Conservation (phyloP, 345 rosid genomes). For the Eucalyptus victrix region DNA sequence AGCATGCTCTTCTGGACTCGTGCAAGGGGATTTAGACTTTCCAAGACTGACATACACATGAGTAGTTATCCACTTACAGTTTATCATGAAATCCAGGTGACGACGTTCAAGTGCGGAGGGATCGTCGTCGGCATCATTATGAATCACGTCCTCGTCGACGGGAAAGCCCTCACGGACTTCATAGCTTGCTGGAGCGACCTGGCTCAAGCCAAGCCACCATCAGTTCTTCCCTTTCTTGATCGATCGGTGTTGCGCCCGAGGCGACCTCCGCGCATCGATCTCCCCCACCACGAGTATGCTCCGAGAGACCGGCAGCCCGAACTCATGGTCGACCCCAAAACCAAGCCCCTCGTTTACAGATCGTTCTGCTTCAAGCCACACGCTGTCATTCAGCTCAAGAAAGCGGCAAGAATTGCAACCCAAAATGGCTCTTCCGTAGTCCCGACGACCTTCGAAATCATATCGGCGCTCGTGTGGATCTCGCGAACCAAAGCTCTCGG, state of each 20-base stretch:
- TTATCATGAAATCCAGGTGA: not conserved
- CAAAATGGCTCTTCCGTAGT: not conserved
- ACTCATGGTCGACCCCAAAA: not conserved
- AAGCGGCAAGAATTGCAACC: not conserved
- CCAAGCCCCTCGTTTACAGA: not conserved
- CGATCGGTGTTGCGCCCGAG: not conserved
- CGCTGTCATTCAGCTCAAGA: not conserved
- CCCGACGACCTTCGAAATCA: not conserved
- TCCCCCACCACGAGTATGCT: not conserved
- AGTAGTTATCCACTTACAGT: not conserved
- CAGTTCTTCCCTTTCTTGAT: not conserved
- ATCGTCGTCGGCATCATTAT: not conserved
- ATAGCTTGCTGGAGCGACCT: not conserved
- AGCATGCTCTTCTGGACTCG: too few relatives aligned
- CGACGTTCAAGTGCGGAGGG: not conserved
- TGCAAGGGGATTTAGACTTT: too few relatives aligned
- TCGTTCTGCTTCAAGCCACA: not conserved
- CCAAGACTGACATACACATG: too few relatives aligned
- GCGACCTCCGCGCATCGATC: not conserved
- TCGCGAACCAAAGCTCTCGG: not conserved
- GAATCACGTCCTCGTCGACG: not conserved
- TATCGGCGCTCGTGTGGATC: not conserved
- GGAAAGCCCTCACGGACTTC: not conserved
- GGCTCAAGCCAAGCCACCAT: not conserved
- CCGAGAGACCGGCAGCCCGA: not conserved